These are phyloP conservation scores for Protea cynaroides DNA, from an alignment of 164 flowering plant genomes.

Conservation along the genomic window DNA sequence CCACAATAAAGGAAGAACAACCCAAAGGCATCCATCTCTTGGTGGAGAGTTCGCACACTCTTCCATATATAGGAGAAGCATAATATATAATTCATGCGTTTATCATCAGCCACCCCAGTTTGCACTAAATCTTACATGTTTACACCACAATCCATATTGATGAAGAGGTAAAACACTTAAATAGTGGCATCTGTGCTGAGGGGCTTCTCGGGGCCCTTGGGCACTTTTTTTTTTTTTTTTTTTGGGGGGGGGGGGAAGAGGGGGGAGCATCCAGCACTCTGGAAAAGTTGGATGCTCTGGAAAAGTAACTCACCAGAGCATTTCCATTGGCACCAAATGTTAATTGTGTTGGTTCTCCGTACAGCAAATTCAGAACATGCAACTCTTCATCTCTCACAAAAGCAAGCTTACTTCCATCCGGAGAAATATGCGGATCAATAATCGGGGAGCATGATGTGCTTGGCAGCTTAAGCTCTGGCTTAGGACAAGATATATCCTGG, in stretches of 20 bases:
- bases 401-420: conserved; percentile 85
- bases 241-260: neutral
- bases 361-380: conserved; percentile 50
- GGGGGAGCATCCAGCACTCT: neutral
- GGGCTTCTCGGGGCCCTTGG: too few species aligned
- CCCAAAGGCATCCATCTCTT: too few species aligned
- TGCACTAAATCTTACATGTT: too few species aligned
- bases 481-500: conserved; percentile 42
- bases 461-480: conserved; percentile 63
- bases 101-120: too few species aligned
- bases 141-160: too few species aligned
- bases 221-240: too few species aligned
- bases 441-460: conserved; percentile 64
- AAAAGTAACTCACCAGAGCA: conserved; percentile 40
- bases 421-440: conserved; percentile 88
- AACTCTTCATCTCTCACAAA: conserved; percentile 68
- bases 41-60: too few species aligned
- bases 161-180: too few species aligned
- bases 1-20: too few species aligned
- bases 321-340: conserved; percentile 58
- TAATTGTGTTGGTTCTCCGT: conserved; percentile 46
- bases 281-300: neutral
- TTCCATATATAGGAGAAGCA: too few species aligned
- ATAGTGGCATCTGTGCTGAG: too few species aligned
- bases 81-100: too few species aligned